These are phyloP conservation scores for Nitzschia inconspicua DNA, from an alignment of 108 stramenopile species.

Conservation along the genomic window DNA sequence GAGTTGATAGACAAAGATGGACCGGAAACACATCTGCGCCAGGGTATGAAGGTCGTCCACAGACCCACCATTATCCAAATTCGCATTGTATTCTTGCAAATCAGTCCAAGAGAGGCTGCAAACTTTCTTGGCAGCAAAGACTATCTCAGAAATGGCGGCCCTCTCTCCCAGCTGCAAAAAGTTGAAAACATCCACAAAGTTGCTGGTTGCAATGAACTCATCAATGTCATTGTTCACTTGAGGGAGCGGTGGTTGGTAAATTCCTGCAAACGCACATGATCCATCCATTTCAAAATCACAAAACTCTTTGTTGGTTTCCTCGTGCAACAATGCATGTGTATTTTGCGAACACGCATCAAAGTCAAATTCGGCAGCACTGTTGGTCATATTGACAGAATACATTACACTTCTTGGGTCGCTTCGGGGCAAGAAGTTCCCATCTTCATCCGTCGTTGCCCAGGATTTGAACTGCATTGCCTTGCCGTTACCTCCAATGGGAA, in stretches of 20 bases:
- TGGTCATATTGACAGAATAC: slow-evolving; percentile 48
- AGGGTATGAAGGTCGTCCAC: slow-evolving; percentile 37
- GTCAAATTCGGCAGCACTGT: slow-evolving; percentile 42
- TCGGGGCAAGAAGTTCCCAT: slow-evolving; percentile 15
- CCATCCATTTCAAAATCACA: slow-evolving; percentile 75
- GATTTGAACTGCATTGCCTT: slow-evolving; percentile 34
- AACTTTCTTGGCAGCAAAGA: slow-evolving; percentile 39
- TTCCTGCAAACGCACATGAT: slow-evolving; percentile 81
- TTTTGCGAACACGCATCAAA: slow-evolving; percentile 33
- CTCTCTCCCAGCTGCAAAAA: slow-evolving; percentile 50
- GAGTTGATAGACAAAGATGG: slow-evolving; percentile 66
- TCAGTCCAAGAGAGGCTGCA: slow-evolving; percentile 53
- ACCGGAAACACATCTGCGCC: slow-evolving; percentile 72
- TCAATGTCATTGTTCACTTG: slow-evolving; percentile 27
- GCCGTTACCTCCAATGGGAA: slow-evolving; percentile 38
- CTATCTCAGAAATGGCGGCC: slow-evolving; percentile 43
- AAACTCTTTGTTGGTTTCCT: slow-evolving; percentile 47
- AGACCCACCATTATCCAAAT: not conserved
- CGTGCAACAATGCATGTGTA: slow-evolving; percentile 31
- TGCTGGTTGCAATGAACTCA: slow-evolving; percentile 74
- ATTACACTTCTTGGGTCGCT: slow-evolving; percentile 12
- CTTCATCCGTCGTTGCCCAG: slow-evolving; percentile 33
- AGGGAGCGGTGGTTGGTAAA: slow-evolving; percentile 86
- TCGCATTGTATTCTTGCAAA: slow-evolving; percentile 49
- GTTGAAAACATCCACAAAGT: slow-evolving; percentile 56